phyloP scores from a whole-genome alignment of 768 basidiomycete genomes.

The Mycena indigotica region DNA sequence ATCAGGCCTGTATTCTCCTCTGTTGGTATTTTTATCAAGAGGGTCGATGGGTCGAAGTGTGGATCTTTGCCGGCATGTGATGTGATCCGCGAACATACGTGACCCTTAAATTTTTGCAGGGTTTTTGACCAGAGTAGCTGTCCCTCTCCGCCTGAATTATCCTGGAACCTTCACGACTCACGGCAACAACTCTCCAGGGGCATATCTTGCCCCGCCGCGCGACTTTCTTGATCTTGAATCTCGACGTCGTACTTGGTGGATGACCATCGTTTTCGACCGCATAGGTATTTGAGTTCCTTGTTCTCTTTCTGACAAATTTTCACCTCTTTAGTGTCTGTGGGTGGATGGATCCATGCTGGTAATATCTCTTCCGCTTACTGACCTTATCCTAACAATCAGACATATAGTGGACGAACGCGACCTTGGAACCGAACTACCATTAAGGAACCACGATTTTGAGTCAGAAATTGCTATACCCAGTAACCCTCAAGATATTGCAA shows the following conservation, averaged over 20 bases:
- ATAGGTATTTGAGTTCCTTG: conserved; percentile 45
- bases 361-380: background rate
- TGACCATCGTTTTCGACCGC: conserved; percentile 85
- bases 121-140: conserved; percentile 79
- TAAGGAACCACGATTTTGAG: conserved; percentile 77
- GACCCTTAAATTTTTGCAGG: too few relatives aligned
- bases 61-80: too few relatives aligned
- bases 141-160: conserved; percentile 82
- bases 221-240: conserved; percentile 76
- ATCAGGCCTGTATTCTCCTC: conserved; percentile 79
- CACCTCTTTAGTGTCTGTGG: conserved; percentile 52
- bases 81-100: too few relatives aligned
- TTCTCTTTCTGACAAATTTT: conserved; percentile 12
- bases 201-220: conserved; percentile 79
- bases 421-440: conserved; percentile 80
- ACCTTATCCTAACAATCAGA: background rate
- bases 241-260: conserved; percentile 87
- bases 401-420: conserved; percentile 71
- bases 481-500: conserved; percentile 75
- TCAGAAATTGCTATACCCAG: conserved; percentile 63
- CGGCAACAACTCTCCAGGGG: conserved; percentile 67
- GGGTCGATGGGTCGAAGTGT: conserved; percentile 88
- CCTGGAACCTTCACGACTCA: conserved; percentile 80
- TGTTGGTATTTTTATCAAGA: conserved; percentile 93
- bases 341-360: conserved; percentile 80